Evolutionary conservation across 331 rosid species (phyloP), one percentile per base, ranked within the genome.

Genomic region (Telfairia occidentalis): DNA sequence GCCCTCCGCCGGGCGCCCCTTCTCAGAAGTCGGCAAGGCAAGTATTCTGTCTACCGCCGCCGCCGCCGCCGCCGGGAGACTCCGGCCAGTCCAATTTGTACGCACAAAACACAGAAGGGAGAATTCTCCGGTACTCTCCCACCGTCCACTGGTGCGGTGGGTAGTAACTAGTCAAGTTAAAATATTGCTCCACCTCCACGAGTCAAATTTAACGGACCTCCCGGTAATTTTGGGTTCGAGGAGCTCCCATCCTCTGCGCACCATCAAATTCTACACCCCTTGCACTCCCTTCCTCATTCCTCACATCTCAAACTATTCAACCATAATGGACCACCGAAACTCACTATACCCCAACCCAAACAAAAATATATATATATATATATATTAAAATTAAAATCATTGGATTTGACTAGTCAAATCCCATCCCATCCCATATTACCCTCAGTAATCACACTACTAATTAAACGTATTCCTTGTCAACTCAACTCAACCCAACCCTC

Each of bases 161-260:
- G 50, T 65, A 1, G 72, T 54, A 0, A 23, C n/a, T n/a, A 23
- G 35, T 21, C 5, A 65, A 21, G 7, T 19, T 3, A 1, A 35
- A 2, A 65, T 21, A 34, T 2, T 35, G 0, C 3, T 63, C 2
- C 4, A 13, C 1, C 3, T 63, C 2, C 4, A 13, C 12, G 21
- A 67, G 37, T 67, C 73, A 42, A 67, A 67, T 42, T 40, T 67
- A 67, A 67, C 74, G 74, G 74, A 67, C 38, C 23, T 43, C 74
- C 30, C 55, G 54, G 54, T 67, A 16, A 67, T 42, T 43, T 43
- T 69, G 55, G 26, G 26, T 26, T 28, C 0, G 24, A 26, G 55
- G 57, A 45, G 57, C 4, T 45, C 26, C 1, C 1, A 26, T 42
- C 6, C 40, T 1, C 0, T 70, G 26, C 57, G 3, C 19, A 26